Evolutionary conservation across 257 asterid species (phyloP), one percentile per base, ranked within the genome.

Genomic region (Thymus mandschuricus): DNA sequence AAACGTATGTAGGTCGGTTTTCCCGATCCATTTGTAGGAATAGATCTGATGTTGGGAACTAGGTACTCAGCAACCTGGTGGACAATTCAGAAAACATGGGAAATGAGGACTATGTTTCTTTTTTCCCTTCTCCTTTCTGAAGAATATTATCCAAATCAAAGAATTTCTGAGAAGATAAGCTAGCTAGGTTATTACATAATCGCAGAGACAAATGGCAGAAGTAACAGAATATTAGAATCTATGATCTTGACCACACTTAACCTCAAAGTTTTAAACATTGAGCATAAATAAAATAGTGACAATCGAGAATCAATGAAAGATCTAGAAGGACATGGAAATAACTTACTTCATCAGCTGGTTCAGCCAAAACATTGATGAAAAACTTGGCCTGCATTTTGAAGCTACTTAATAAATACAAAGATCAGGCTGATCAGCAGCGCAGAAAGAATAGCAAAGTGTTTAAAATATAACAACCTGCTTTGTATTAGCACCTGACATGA

Each of bases 301-400:
- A 9, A 54, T 54, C 13, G 66, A 35, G 45, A 30, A 12, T 3
- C 30, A 21, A 21, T 21, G 21, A 21, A 21, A 21, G 21, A 21
- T 21, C 21, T 21, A 21, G 21, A 33, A 13, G 7, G 28, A 6
- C 43, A 10, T 30, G 60, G 58, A 58, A 48, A 40, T 44, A 45
- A 50, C 90, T 77, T 77, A 94, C 98, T 86, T 87, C 94, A 10
- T 94, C 96, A 45, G 98, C 86, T 65, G 98, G 96, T 79, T 91
- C 98, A 52, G 98, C 98, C 90, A 94, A 82, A 52, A 94, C 89
- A 75, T 94, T 94, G 64, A 94, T 94, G 91, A 94, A 91, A 78
- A 94, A 94, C 81, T 91, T 94, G 79, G 98, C 98, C 98, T 91
- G 90, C 81, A 76, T 75, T 54, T 63, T 40, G 61, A 30, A 51